Base-by-base conservation (phyloP, 768 basidiomycete genomes). In the Psilocybe cyanescens region DNA sequence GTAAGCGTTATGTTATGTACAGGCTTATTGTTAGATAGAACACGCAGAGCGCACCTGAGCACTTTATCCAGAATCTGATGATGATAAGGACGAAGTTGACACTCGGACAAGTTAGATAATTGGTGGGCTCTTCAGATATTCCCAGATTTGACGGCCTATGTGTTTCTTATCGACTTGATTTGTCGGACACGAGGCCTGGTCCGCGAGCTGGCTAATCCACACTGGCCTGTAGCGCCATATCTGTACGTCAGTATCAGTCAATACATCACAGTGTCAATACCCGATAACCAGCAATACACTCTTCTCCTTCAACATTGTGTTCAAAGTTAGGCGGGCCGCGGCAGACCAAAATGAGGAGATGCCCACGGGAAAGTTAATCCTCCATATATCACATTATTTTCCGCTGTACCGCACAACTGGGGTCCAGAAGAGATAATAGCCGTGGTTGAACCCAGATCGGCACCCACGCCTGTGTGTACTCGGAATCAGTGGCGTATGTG, bases 121-220 rank as follows among this genome's bases (percentile, higher is more conserved):
- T 53, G 51, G 51, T 53, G 51, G 51, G 33, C 51, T 53, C 30
- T 53, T 53, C 31, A 35, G 12, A 35, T 33, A n/a, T 33, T 59
- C 58, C 58, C 58, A 59, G 37, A 59, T 59, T 4, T 59, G 31
- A 49, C 47, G 47, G 47, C 3, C 28, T 19, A 49, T 49, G 35
- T 47, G 8, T 47, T 35, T 37, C 7, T 49, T 49, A 9, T 6
- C 12, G 39, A 12, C 41, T 31, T 31, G 3, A 37, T 48, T 48
- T 11, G 16, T 49, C 46, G 56, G 31, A 35, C 17, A 30, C 12
- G 29, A 29, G 30, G 37, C 14, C 14, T 16, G 41, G 41, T 0
- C 1, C 41, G 41, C 14, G 41, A 44, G 41, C 41, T 44, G 41
- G 14, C 6, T 8, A 16, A 44, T 12, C 4, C 9, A 16, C 8